Conservation (phyloP, 2,329 filamentous ascomycete genomes). For the Trichophyton benhamiae region DNA sequence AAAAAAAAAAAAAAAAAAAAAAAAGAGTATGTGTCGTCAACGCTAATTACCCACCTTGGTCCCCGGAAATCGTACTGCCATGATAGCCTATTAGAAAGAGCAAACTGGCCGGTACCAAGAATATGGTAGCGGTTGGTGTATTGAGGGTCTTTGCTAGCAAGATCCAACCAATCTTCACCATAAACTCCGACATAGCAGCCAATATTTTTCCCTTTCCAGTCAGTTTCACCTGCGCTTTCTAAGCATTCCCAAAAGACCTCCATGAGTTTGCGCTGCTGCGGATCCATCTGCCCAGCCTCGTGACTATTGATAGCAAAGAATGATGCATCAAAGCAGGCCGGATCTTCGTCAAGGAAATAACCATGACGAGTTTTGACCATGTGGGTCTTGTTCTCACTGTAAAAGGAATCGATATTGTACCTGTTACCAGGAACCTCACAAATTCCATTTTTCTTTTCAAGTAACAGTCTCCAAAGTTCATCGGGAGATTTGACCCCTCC, state of each 20-base stretch:
- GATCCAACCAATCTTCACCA: slow-evolving; percentile 17
- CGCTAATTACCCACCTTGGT: slow-evolving; percentile 12
- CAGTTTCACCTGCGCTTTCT: neutral
- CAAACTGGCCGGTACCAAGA: slow-evolving; percentile 9
- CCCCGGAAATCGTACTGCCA: slow-evolving; percentile 18
- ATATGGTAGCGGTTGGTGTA: slow-evolving; percentile 4
- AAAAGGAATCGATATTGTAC: slow-evolving; percentile 12
- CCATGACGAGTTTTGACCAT: slow-evolving; percentile 8
- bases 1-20: neutral
- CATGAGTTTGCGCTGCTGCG: slow-evolving; percentile 24
- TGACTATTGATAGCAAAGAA: slow-evolving; percentile 23
- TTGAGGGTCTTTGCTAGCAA: slow-evolving; percentile 11
- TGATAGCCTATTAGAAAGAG: slow-evolving; percentile 14
- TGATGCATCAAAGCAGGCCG: slow-evolving; percentile 19
- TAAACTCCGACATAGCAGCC: slow-evolving; percentile 23
- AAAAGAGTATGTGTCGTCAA: neutral
- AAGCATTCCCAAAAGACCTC: slow-evolving; percentile 26
- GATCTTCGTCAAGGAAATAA: slow-evolving; percentile 23
- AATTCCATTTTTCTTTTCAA: slow-evolving; percentile 8
- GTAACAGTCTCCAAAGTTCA: slow-evolving; percentile 8
- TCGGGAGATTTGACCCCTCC: slow-evolving; percentile 2
- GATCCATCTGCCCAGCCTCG: slow-evolving; percentile 22
- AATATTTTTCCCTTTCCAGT: slow-evolving; percentile 21
- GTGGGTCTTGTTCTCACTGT: neutral
- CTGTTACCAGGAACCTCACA: slow-evolving; percentile 9